Conservation (phyloP, 106 monocot genomes). For the Vanilla planifolia region DNA sequence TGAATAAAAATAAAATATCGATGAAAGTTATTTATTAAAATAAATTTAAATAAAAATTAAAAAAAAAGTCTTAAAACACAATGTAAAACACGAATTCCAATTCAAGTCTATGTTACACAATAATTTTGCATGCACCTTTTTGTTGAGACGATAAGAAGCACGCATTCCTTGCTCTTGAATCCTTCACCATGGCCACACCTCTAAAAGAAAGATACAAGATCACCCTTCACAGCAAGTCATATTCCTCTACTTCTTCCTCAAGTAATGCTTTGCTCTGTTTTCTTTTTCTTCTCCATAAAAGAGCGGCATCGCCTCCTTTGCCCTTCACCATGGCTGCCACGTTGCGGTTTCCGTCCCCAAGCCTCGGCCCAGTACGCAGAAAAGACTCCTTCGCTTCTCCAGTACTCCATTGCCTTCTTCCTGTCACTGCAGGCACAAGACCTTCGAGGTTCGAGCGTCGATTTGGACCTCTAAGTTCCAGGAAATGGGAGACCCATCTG, state of each 20-base stretch:
- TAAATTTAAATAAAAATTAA: too few relatives aligned
- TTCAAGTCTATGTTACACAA: too few relatives aligned
- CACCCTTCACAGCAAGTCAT: constrained; percentile 1
- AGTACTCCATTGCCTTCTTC: neutral
- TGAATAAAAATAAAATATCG: too few relatives aligned
- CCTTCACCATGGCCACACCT: too few relatives aligned
- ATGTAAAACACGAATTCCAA: too few relatives aligned
- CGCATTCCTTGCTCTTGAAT: too few relatives aligned
- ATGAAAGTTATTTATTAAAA: too few relatives aligned
- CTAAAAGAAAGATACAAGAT: too few relatives aligned
- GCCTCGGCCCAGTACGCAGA: neutral
- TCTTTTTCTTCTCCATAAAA: constrained; percentile 6
- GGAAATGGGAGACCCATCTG: neutral
- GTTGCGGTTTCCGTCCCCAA: neutral
- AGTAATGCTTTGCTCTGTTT: neutral
- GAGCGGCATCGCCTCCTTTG: neutral
- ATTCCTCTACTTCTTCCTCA: neutral
- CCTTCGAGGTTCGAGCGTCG: neutral
- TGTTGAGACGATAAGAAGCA: too few relatives aligned
- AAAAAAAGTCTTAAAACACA: too few relatives aligned
- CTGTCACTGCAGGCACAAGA: neutral
- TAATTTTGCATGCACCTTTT: too few relatives aligned
- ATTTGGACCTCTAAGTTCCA: neutral
- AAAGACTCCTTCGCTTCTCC: neutral
- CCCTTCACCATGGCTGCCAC: neutral